Percentiles rank a stretch among this genome's conserved stretches.
These are phyloP conservation scores for Dioszegia aurantiaca DNA, from an alignment of 768 basidiomycete species.

Conservation along the genomic window DNA sequence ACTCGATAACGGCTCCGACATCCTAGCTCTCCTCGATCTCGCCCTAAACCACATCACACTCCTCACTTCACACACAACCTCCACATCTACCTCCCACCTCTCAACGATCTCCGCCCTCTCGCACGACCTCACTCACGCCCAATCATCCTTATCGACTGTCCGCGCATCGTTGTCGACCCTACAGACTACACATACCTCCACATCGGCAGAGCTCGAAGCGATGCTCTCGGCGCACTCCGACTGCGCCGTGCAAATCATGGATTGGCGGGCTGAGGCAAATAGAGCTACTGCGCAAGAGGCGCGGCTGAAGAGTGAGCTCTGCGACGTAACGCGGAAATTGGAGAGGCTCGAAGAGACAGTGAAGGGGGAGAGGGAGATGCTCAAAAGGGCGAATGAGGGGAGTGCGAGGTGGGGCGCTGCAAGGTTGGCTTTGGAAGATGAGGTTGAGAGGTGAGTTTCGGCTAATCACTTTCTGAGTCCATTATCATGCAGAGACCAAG, in stretches of 20 bases:
- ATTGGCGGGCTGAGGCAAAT: conserved; percentile 8
- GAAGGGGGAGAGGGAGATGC: conserved; percentile 24
- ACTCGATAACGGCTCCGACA: neutral
- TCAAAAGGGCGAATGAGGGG: conserved; percentile 36
- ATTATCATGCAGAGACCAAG: neutral
- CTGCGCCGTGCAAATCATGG: conserved; percentile 12
- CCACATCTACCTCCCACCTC: neutral
- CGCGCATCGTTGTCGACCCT: conserved; percentile 13
- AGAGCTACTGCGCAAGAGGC: conserved; percentile 1
- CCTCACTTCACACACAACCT: conserved; percentile 4
- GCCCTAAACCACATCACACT: conserved; percentile 13
- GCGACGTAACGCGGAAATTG: conserved; percentile 17
- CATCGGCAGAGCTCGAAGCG: conserved; percentile 13
- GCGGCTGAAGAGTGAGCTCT: conserved; percentile 1
- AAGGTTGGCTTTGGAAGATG: conserved; percentile 67
- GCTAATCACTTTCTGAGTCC: neutral
- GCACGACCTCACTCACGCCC: conserved; percentile 9
- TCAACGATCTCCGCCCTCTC: neutral
- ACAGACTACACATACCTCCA: conserved; percentile 13
- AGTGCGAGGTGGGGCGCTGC: conserved; percentile 56
- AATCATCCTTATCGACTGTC: neutral
- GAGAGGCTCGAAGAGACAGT: conserved; percentile 18
- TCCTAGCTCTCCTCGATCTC: conserved; percentile 17
- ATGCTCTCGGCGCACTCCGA: conserved; percentile 16
- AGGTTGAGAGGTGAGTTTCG: conserved; percentile 64